These are phyloP conservation scores for Heterotrichella gracilis DNA, from an alignment of 352 stramenopile species.

Conservation along the genomic window DNA sequence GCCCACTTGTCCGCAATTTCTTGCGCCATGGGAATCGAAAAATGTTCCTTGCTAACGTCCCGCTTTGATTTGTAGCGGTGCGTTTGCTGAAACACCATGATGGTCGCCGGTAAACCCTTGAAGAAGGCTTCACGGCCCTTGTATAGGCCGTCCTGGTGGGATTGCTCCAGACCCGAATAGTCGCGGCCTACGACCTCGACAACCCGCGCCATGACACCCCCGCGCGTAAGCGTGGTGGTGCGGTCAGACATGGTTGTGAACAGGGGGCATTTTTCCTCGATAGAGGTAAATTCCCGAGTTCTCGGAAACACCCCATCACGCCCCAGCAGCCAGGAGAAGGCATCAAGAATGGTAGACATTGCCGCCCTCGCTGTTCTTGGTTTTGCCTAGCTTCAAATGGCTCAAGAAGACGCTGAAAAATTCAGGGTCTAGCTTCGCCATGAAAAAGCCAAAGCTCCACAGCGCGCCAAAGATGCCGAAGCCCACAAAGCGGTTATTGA, in stretches of 20 bases:
- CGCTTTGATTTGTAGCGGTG: background rate
- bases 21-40: background rate
- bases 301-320: background rate
- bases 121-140: background rate
- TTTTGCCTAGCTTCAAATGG: conserved; percentile 4
- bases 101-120: background rate
- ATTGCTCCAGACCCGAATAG: background rate
- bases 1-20: background rate
- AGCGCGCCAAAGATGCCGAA: background rate
- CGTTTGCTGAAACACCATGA: conserved; percentile 1
- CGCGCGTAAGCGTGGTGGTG: background rate
- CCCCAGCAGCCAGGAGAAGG: background rate
- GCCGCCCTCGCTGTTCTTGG: background rate
- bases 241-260: background rate
- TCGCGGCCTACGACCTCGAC: background rate
- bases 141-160: background rate
- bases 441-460: conserved; percentile 1
- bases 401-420: conserved; percentile 4
- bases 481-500: background rate
- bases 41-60: conserved; percentile 1
- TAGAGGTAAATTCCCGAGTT: conserved; percentile 4
- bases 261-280: background rate
- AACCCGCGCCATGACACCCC: background rate
- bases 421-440: background rate
- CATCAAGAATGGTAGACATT: conserved; percentile 6